These are phyloP conservation scores for Penicillium paxilli DNA, from an alignment of 495 filamentous ascomycete genomes.

Conservation along the genomic window DNA sequence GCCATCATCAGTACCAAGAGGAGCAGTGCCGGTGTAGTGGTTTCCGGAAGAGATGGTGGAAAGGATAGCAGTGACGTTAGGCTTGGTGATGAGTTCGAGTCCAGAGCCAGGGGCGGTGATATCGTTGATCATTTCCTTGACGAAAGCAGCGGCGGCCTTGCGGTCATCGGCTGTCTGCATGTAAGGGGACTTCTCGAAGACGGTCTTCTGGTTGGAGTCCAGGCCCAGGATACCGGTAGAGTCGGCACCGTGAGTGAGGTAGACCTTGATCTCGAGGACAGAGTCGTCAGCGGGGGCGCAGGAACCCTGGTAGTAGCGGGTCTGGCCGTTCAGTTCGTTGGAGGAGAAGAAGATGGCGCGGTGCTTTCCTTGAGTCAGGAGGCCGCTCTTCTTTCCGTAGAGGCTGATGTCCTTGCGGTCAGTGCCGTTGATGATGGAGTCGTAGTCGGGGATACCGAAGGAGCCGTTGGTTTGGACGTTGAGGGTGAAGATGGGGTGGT, in stretches of 20 bases:
- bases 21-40: constrained; percentile 68
- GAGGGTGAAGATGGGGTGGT: constrained; percentile 73
- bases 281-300: constrained; percentile 25
- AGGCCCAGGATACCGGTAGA: constrained; percentile 62
- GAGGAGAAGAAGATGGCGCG: constrained; percentile 45
- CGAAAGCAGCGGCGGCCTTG: constrained; percentile 26
- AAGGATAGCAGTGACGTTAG: constrained; percentile 53
- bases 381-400: constrained; percentile 57
- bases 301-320: constrained; percentile 34
- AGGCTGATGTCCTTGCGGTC: constrained; percentile 42
- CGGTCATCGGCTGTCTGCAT: constrained; percentile 25
- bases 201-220: constrained; percentile 55
- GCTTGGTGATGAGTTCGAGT: constrained; percentile 52
- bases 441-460: constrained; percentile 65
- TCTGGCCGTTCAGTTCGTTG: constrained; percentile 21
- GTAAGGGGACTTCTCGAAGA: constrained; percentile 50
- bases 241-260: constrained; percentile 45
- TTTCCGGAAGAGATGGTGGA: constrained; percentile 53
- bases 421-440: constrained; percentile 54
- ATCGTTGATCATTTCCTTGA: constrained; percentile 49
- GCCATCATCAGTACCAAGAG: constrained; percentile 69
- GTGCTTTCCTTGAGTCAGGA: constrained; percentile 67
- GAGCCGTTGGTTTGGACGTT: constrained; percentile 59
- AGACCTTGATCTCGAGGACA: constrained; percentile 33
- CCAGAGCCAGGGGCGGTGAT: constrained; percentile 57